A percentile compares a stretch with the other conserved stretches of the same genome.
Evolutionary conservation across 805 yeast species (phyloP).

Genomic region (Monosporozyma yasuniensis): DNA sequence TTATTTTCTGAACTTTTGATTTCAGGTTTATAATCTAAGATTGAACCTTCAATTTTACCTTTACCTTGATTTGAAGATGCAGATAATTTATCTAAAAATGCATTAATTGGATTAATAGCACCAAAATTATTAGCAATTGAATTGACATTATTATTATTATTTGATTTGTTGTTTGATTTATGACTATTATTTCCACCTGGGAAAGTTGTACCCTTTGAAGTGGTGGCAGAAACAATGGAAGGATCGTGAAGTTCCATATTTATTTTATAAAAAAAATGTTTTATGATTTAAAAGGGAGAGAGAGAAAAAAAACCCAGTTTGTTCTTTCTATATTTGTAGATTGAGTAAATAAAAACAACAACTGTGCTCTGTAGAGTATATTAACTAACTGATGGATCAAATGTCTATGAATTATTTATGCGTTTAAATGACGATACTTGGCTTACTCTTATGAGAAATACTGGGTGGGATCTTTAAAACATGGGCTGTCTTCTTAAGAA

Average conservation of each 20-base stretch:
- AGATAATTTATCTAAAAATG: not conserved
- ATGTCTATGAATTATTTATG: too few relatives aligned
- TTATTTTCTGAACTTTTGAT: not conserved
- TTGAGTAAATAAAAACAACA: too few relatives aligned
- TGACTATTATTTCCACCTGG: not conserved
- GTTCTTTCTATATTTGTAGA: too few relatives aligned
- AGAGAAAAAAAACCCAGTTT: too few relatives aligned
- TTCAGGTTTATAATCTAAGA: slow-evolving; percentile 17
- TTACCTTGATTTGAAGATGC: not conserved
- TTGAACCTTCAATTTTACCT: not conserved
- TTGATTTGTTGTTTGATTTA: not conserved
- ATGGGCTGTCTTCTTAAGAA: too few relatives aligned
- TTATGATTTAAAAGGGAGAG: not conserved
- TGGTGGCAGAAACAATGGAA: slow-evolving; percentile 12
- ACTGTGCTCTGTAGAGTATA: too few relatives aligned
- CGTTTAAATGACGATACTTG: too few relatives aligned
- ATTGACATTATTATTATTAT: not conserved
- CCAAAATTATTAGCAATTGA: not conserved
- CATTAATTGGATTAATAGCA: not conserved
- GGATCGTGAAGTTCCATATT: slow-evolving; percentile 20
- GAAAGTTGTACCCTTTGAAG: not conserved
- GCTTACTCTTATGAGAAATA: too few relatives aligned
- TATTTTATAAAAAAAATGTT: too few relatives aligned
- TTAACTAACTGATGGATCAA: too few relatives aligned
- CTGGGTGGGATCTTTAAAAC: too few relatives aligned